Percentiles rank a stretch among this genome's conserved stretches.
Conservation (phyloP, 495 filamentous ascomycete genomes). For the Glarea lozoyensis region DNA sequence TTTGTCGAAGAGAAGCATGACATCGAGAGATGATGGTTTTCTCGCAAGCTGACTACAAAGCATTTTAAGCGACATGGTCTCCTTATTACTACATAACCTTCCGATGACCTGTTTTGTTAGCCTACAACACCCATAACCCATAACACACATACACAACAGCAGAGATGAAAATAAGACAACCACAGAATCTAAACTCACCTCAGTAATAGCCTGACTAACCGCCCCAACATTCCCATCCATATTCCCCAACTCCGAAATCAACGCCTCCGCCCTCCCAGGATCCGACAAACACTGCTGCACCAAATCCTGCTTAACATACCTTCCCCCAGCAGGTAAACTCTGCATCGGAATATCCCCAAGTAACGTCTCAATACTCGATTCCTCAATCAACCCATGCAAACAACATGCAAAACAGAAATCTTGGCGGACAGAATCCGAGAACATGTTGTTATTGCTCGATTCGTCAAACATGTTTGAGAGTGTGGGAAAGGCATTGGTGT, state of each 20-base stretch:
- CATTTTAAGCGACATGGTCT: conserved; percentile 83
- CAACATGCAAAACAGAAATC: conserved; percentile 91
- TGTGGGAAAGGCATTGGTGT: conserved; percentile 71
- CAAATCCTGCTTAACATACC: conserved; percentile 68
- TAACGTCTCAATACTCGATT: conserved; percentile 67
- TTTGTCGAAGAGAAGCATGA: conserved; percentile 77
- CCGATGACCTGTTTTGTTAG: too few relatives aligned
- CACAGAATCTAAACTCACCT: too few relatives aligned
- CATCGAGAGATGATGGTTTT: conserved; percentile 71
- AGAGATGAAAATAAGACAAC: conserved; percentile 7
- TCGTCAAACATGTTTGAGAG: conserved; percentile 75
- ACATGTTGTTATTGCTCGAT: conserved; percentile 53
- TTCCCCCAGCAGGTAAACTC: conserved; percentile 63
- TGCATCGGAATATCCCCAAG: conserved; percentile 82
- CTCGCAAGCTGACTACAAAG: conserved; percentile 74
- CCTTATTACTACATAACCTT: conserved; percentile 68
- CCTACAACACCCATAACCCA: conserved; percentile 47
- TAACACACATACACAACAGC: not conserved
- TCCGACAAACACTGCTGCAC: conserved; percentile 65
- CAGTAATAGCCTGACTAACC: conserved; percentile 70
- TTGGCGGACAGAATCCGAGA: conserved; percentile 75
- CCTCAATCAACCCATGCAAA: conserved; percentile 71
- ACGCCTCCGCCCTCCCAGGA: conserved; percentile 58
- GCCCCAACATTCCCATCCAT: conserved; percentile 94
- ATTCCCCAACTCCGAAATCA: conserved; percentile 75